phyloP scores from a whole-genome alignment of 2,329 filamentous ascomycete genomes.

The Fusarium solani-melongenae region DNA sequence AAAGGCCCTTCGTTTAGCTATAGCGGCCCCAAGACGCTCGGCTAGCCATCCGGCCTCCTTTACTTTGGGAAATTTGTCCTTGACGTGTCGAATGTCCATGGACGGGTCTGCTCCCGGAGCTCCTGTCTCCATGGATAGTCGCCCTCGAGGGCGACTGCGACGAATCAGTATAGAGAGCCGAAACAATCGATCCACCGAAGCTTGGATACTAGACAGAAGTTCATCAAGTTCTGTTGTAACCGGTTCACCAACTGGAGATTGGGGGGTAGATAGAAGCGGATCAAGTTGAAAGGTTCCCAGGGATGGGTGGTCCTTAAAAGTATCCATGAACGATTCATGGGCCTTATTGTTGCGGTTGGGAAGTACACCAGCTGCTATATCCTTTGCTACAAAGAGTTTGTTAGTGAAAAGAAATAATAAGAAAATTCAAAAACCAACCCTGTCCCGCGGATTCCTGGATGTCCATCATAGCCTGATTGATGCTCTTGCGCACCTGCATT shows the following conservation, averaged over 20 bases:
- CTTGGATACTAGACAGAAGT: neutral
- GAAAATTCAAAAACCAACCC: neutral
- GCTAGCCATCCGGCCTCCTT: neutral
- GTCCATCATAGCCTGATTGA: neutral
- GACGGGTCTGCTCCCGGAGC: neutral
- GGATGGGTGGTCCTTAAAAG: neutral
- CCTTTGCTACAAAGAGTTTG: neutral
- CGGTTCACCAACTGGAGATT: neutral
- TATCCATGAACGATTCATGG: too few relatives aligned
- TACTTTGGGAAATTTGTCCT: neutral
- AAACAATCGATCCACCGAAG: neutral
- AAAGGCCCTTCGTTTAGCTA: neutral
- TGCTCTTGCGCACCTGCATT: neutral
- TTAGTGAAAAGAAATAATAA: neutral
- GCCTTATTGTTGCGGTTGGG: neutral
- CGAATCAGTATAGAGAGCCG: neutral
- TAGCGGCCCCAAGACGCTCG: neutral
- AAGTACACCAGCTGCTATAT: neutral
- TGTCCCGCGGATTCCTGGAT: neutral
- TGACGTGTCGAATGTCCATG: neutral
- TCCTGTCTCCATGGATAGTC: neutral
- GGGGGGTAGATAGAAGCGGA: neutral
- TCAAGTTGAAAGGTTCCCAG: neutral
- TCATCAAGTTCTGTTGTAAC: neutral
- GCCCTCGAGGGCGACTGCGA: neutral